A percentile compares a stretch with the other conserved stretches of the same genome.
These are phyloP conservation scores for Fusarium equiseti DNA, from an alignment of 2,329 filamentous ascomycete genomes.

Conservation along the genomic window DNA sequence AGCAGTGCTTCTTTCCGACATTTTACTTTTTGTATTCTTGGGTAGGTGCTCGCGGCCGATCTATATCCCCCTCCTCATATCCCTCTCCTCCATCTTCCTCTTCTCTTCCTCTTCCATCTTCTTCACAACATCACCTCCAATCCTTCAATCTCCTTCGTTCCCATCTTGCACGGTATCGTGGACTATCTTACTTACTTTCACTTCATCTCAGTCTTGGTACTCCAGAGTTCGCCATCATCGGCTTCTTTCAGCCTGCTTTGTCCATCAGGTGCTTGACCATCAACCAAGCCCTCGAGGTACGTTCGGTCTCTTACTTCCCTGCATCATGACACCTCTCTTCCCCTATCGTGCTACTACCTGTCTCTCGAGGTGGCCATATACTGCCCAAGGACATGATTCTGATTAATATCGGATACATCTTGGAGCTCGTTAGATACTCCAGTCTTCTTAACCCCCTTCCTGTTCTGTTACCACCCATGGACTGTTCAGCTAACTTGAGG, in stretches of 20 bases:
- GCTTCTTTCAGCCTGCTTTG: constrained; percentile 48
- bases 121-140: constrained; percentile 62
- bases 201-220: constrained; percentile 68
- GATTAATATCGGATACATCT: neutral
- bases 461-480: neutral
- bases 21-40: constrained; percentile 33
- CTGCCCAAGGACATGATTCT: neutral
- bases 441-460: neutral
- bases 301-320: constrained; percentile 9
- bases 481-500: neutral
- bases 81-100: constrained; percentile 8
- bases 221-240: constrained; percentile 57
- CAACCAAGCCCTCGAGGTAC: constrained; percentile 46
- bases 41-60: constrained; percentile 38
- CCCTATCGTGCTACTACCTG: no score
- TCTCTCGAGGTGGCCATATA: no score
- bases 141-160: constrained; percentile 52
- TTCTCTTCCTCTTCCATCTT: constrained; percentile 40
- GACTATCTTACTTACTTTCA: constrained; percentile 70
- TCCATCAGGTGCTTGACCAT: constrained; percentile 48
- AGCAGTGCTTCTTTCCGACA: constrained; percentile 35
- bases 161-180: constrained; percentile 71
- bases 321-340: neutral
- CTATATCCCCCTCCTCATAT: neutral
- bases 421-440: neutral